Evolutionary conservation across 2,329 filamentous ascomycete genomes (phyloP).

Genomic region (Fusarium poae): DNA sequence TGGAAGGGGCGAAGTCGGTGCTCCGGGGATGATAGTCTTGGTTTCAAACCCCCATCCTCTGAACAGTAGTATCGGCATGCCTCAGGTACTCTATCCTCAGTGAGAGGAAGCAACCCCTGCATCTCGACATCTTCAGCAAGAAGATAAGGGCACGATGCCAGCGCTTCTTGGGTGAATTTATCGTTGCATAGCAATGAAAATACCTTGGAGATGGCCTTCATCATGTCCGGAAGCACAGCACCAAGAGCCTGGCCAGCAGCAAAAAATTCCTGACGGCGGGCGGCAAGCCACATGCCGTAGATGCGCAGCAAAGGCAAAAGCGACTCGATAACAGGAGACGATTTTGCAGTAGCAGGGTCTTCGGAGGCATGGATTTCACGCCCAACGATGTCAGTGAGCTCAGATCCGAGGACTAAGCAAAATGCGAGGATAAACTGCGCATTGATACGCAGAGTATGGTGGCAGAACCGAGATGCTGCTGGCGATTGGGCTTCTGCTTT

Average conservation of each 20-base stretch:
- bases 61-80: conserved; percentile 57
- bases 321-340: conserved; percentile 57
- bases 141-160: conserved; percentile 62
- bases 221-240: conserved; percentile 61
- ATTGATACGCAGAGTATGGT: conserved; percentile 82
- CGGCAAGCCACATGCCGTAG: conserved; percentile 67
- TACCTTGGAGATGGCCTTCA: conserved; percentile 60
- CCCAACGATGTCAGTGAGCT: conserved; percentile 68
- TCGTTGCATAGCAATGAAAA: conserved; percentile 63
- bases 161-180: conserved; percentile 56
- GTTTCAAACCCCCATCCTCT: conserved; percentile 56
- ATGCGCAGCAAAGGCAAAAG: conserved; percentile 66
- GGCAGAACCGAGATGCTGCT: conserved; percentile 62
- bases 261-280: conserved; percentile 61
- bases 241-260: conserved; percentile 61
- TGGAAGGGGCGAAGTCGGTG: conserved; percentile 51
- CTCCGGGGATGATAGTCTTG: conserved; percentile 53
- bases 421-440: conserved; percentile 80
- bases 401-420: conserved; percentile 76
- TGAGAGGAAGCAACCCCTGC: conserved; percentile 60
- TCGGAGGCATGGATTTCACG: conserved; percentile 42
- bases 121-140: conserved; percentile 65
- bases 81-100: conserved; percentile 54
- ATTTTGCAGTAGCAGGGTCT: conserved; percentile 46
- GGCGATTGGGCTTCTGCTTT: conserved; percentile 62